These are phyloP conservation scores for Trichocladium uniseriatum DNA, from an alignment of 495 filamentous ascomycete species.

Conservation along the genomic window DNA sequence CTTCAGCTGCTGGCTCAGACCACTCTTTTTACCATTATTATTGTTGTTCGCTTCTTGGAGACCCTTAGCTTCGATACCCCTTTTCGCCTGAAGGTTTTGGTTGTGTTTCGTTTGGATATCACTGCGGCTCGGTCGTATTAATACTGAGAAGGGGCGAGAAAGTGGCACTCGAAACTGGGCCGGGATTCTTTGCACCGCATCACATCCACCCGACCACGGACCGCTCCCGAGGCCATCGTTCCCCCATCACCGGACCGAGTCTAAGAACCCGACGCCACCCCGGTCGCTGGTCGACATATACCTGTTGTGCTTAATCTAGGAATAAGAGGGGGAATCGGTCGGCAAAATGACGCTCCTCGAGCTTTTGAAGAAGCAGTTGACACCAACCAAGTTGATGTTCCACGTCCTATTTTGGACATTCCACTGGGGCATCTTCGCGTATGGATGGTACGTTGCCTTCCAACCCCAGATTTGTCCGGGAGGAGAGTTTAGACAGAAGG, in stretches of 20 bases:
- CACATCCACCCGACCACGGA: background rate
- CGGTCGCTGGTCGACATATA: constrained; percentile 46
- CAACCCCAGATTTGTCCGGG: background rate
- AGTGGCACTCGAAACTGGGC: background rate
- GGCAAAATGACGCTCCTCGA: constrained; percentile 35
- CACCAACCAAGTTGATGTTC: constrained; percentile 62
- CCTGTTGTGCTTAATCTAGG: constrained; percentile 13
- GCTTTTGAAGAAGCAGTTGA: constrained; percentile 50
- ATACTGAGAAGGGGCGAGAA: constrained; percentile 8
- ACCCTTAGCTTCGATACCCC: constrained; percentile 2
- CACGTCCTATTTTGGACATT: constrained; percentile 76
- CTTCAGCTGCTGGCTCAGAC: constrained; percentile 52
- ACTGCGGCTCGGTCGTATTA: constrained; percentile 8
- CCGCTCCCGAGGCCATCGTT: background rate
- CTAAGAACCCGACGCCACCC: constrained; percentile 17
- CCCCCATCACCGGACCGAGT: constrained; percentile 4
- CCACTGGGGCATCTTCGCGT: constrained; percentile 71
- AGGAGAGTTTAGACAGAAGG: background rate
- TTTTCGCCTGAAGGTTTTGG: background rate
- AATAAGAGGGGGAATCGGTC: constrained; percentile 18
- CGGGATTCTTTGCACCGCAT: constrained; percentile 6
- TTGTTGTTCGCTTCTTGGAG: constrained; percentile 29
- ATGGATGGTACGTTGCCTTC: constrained; percentile 68
- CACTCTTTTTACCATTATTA: constrained; percentile 44
- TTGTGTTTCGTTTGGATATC: constrained; percentile 6